Conservation (phyloP, 257 asterid species). For the Linaria vulgaris region DNA sequence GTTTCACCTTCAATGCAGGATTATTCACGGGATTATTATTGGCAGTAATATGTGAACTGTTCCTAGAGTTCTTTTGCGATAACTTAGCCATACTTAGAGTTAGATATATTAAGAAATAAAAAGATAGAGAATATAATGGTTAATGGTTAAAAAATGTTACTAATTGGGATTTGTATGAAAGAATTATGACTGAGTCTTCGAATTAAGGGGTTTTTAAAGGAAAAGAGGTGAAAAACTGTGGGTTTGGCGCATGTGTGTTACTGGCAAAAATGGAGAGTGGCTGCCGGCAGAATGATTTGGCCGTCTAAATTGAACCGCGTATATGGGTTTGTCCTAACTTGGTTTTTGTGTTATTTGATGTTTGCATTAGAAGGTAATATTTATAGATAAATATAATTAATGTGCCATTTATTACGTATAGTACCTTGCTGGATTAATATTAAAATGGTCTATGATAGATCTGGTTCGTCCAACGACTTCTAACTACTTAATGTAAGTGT, state of each 20-base stretch:
- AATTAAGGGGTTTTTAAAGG: slow-evolving; percentile 55
- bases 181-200: slow-evolving; percentile 55
- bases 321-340: slow-evolving; percentile 43
- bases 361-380: slow-evolving; percentile 10
- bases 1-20: slow-evolving; percentile 47
- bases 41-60: slow-evolving; percentile 23
- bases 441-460: slow-evolving; percentile 15
- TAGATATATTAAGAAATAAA: neutral
- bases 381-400: slow-evolving; percentile 29
- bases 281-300: slow-evolving; percentile 61
- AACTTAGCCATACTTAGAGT: slow-evolving; percentile 61
- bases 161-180: neutral
- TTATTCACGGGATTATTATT: slow-evolving; percentile 22
- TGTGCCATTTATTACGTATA: slow-evolving; percentile 8
- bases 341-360: slow-evolving; percentile 37
- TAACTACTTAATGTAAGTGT: slow-evolving; percentile 26
- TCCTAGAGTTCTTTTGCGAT: slow-evolving; percentile 44
- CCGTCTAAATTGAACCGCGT: slow-evolving; percentile 61
- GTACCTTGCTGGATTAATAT: slow-evolving; percentile 1
- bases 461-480: slow-evolving; percentile 35
- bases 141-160: slow-evolving; percentile 15
- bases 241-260: slow-evolving; percentile 28
- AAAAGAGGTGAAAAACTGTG: neutral
- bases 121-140: slow-evolving; percentile 8
- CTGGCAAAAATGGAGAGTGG: slow-evolving; percentile 44